A percentile compares a stretch with the other conserved stretches of the same genome.
Evolutionary conservation across 2,329 filamentous ascomycete genomes (phyloP).

Genomic region (Epichloe aotearoae): DNA sequence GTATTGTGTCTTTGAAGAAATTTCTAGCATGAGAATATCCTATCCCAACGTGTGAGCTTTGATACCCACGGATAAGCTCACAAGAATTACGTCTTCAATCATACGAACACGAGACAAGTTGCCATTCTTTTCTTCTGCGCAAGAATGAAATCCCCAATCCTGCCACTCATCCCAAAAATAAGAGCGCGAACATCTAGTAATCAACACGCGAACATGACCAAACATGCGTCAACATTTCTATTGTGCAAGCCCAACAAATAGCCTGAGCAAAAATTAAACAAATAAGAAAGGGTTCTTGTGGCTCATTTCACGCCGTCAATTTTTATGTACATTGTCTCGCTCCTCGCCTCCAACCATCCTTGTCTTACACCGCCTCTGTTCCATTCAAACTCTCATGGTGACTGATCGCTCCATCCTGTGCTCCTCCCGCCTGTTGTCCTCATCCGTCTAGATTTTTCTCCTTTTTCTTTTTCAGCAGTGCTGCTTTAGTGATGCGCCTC

Average conservation of each 20-base stretch:
- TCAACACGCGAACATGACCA: background rate
- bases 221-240: background rate
- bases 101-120: too few species aligned
- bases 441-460: too few species aligned
- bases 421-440: too few species aligned
- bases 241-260: background rate
- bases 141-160: too few species aligned
- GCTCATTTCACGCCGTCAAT: background rate
- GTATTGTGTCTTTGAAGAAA: too few species aligned
- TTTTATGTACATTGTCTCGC: conserved; percentile 3
- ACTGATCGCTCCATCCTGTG: background rate
- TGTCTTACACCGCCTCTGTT: background rate
- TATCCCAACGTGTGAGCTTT: too few species aligned
- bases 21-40: too few species aligned
- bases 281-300: background rate
- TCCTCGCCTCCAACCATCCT: background rate
- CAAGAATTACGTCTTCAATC: too few species aligned
- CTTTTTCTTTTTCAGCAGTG: too few species aligned
- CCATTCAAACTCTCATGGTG: background rate
- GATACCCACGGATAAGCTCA: too few species aligned
- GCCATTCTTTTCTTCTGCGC: too few species aligned
- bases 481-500: conserved; percentile 26
- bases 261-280: background rate
- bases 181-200: background rate
- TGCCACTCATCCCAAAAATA: too few species aligned